Evolutionary conservation across 2,329 filamentous ascomycete genomes (phyloP).

Genomic region (Didymella arachidicola): DNA sequence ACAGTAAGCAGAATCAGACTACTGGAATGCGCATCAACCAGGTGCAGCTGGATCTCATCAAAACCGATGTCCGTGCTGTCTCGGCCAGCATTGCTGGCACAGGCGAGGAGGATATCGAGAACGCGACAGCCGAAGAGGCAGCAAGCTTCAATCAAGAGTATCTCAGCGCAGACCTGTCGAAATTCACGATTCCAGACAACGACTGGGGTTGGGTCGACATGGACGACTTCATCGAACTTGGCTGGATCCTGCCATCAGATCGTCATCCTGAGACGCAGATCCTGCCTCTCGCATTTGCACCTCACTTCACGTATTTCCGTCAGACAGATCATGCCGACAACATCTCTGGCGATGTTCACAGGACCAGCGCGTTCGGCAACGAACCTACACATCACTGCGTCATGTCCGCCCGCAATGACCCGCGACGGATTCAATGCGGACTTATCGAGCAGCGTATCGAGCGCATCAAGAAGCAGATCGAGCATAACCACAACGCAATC

Average conservation of each 20-base stretch:
- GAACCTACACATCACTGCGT: slow-evolving; percentile 95
- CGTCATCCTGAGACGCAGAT: slow-evolving; percentile 94
- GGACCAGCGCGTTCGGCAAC: slow-evolving; percentile 88
- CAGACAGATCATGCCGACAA: slow-evolving; percentile 90
- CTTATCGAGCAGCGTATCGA: slow-evolving; percentile 82
- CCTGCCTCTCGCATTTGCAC: slow-evolving; percentile 86
- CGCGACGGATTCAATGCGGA: slow-evolving; percentile 84
- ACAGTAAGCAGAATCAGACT: slow-evolving; percentile 79
- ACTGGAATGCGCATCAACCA: slow-evolving; percentile 96
- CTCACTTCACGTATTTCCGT: slow-evolving; percentile 95
- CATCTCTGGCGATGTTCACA: slow-evolving; percentile 79
- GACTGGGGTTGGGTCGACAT: slow-evolving; percentile 98
- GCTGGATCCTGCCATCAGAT: slow-evolving; percentile 92
- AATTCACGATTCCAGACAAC: slow-evolving; percentile 94
- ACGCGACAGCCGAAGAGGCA: slow-evolving; percentile 68
- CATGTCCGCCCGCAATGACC: slow-evolving; percentile 79
- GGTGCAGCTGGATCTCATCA: slow-evolving; percentile 89
- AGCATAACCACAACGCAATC: slow-evolving; percentile 74
- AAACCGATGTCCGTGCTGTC: slow-evolving; percentile 89
- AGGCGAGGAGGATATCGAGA: slow-evolving; percentile 75
- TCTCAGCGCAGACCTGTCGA: slow-evolving; percentile 70
- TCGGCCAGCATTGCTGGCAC: slow-evolving; percentile 89
- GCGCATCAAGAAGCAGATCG: slow-evolving; percentile 79
- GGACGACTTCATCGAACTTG: slow-evolving; percentile 98
- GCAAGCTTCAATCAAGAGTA: slow-evolving; percentile 63